Percentiles rank a stretch among this genome's conserved stretches.
These are phyloP conservation scores for Begonia fuchsioides DNA, from an alignment of 306 rosid species.

Conservation along the genomic window DNA sequence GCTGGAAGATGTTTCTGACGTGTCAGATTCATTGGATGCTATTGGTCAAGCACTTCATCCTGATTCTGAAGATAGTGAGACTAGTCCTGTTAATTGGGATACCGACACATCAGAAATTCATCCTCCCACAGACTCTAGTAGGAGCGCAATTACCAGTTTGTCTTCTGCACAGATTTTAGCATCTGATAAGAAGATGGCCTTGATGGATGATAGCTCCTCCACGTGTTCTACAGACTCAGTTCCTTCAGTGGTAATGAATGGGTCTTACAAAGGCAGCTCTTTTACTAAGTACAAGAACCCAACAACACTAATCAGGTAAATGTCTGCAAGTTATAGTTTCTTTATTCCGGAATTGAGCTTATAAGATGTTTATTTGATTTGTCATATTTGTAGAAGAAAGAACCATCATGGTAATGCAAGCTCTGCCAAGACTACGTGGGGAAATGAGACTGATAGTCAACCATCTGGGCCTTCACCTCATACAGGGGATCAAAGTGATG, in stretches of 20 bases:
- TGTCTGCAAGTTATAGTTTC: constrained; percentile 6
- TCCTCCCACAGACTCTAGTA: constrained; percentile 47
- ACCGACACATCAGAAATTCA: constrained; percentile 92
- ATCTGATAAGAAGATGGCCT: constrained; percentile 48
- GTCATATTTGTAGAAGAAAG: constrained; percentile 49
- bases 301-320: constrained; percentile 60
- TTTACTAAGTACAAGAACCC: constrained; percentile 41
- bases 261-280: constrained; percentile 35
- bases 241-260: constrained; percentile 61
- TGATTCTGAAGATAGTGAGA: constrained; percentile 89
- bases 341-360: constrained; percentile 1
- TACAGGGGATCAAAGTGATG: constrained; percentile 26
- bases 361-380: constrained; percentile 10
- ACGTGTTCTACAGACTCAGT: constrained; percentile 91
- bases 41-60: constrained; percentile 45
- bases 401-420: constrained; percentile 37
- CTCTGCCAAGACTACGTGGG: constrained; percentile 38
- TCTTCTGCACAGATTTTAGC: constrained; percentile 48
- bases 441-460: constrained; percentile 46
- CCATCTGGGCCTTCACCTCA: constrained; percentile 38
- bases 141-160: constrained; percentile 37
- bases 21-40: constrained; percentile 77
- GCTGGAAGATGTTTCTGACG: constrained; percentile 62
- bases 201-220: constrained; percentile 95
- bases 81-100: constrained; percentile 78